Percentiles rank a stretch among this genome's conserved stretches.
Conservation (phyloP, 805 yeast species). For the Clavispora carvajalis region DNA sequence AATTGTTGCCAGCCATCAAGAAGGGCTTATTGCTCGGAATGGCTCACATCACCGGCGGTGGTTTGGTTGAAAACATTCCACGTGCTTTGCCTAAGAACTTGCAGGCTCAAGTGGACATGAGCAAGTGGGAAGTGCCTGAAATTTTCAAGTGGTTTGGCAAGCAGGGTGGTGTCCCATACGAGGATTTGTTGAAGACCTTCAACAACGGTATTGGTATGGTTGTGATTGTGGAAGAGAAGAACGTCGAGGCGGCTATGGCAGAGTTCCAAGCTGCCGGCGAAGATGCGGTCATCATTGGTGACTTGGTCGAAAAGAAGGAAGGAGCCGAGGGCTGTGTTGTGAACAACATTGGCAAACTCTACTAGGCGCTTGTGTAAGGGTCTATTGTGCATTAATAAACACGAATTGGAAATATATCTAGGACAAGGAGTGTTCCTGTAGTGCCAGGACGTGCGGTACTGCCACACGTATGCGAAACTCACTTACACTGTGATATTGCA, state of each 20-base stretch:
- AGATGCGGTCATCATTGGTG: constrained; percentile 52
- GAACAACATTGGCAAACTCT: constrained; percentile 14
- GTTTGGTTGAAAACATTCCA: constrained; percentile 92
- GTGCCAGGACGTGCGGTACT: too few relatives aligned
- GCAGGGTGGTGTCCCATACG: constrained; percentile 83
- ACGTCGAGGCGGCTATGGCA: constrained; percentile 52
- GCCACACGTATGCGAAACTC: too few relatives aligned
- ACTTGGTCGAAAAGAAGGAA: constrained; percentile 32
- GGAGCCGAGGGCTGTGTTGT: constrained; percentile 62
- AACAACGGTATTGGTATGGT: constrained; percentile 98
- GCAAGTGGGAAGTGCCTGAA: constrained; percentile 76
- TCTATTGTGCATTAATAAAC: constrained; percentile 1
- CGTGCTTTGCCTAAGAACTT: constrained; percentile 81
- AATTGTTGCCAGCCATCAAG: constrained; percentile 68
- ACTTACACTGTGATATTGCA: too few relatives aligned
- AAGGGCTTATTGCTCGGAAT: constrained; percentile 72
- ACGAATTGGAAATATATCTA: not conserved
- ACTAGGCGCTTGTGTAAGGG: constrained; percentile 4
- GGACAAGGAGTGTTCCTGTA: too few relatives aligned
- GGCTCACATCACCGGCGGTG: constrained; percentile 99
- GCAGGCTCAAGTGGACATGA: constrained; percentile 76
- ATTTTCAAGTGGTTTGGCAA: constrained; percentile 93
- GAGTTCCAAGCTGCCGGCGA: constrained; percentile 65
- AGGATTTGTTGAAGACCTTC: constrained; percentile 83
- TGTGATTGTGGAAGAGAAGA: constrained; percentile 65